Conservation (phyloP, 2,329 filamentous ascomycete genomes). For the Aureobasidium sp. region DNA sequence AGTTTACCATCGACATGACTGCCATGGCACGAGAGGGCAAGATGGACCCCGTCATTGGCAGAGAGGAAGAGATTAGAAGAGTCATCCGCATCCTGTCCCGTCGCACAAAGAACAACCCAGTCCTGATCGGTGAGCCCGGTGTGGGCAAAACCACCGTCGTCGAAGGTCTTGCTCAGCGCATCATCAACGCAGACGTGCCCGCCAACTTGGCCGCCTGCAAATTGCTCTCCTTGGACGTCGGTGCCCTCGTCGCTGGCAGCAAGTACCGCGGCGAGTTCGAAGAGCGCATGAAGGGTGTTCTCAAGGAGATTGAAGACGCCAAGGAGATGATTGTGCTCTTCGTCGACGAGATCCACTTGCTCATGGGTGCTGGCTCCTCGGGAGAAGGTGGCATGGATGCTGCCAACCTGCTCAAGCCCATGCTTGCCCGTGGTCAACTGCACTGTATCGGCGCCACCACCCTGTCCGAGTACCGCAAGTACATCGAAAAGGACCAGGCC, state of each 20-base stretch:
- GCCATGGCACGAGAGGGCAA: conserved; percentile 93
- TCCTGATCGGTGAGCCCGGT: conserved; percentile 94
- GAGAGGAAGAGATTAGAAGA: conserved; percentile 89
- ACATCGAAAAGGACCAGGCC: conserved; percentile 96
- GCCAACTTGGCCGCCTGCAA: conserved; percentile 92
- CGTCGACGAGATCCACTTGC: conserved; percentile 95
- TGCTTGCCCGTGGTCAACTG: conserved; percentile 91
- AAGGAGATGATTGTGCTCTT: conserved; percentile 97
- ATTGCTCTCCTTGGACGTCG: conserved; percentile 89
- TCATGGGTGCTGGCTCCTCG: conserved; percentile 93
- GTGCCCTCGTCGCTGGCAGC: conserved; percentile 88
- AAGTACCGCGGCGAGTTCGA: conserved; percentile 99
- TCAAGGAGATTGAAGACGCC: conserved; percentile 91
- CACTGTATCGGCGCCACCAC: conserved; percentile 98
- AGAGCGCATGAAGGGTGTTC: conserved; percentile 96
- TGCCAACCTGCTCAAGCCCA: conserved; percentile 93
- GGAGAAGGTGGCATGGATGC: conserved; percentile 98
- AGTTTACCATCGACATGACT: conserved; percentile 99
- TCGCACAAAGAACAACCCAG: conserved; percentile 97
- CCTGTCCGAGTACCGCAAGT: conserved; percentile 90
- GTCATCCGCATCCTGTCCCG: conserved; percentile 87
- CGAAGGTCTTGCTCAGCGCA: conserved; percentile 87
- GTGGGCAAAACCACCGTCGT: conserved; percentile 98
- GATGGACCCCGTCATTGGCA: conserved; percentile 92
- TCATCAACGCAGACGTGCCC: conserved; percentile 93